Evolutionary conservation across 2,329 filamentous ascomycete genomes (phyloP), one percentile per base, ranked within the genome.

Genomic region (Diaporthe aspalathi): DNA sequence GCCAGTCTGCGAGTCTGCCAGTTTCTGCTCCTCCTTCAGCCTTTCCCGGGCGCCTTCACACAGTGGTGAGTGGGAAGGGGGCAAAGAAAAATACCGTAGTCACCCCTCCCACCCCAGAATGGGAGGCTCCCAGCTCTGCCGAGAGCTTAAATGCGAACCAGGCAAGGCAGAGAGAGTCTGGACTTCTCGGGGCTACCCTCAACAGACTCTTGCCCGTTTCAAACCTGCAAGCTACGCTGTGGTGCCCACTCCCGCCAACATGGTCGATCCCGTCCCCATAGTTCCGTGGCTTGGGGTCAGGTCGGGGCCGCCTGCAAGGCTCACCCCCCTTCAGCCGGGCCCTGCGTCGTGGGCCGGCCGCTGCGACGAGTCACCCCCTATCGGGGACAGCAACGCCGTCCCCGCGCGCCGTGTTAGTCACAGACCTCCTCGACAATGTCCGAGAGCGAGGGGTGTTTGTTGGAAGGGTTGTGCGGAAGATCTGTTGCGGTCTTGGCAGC

Each of bases 261-360:
- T 65, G 60, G 60, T 65, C 60, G 60, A 65, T 65, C 60, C 60
- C 60, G 60, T 65, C 60, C 60, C 60, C 29, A 63, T 49, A 47
- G 29, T 50, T 65, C 60, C 60, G 29, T 50, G 24, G 45, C 60
- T 49, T 63, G 60, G n/a, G 60, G 43, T 63, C 60, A 63, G 60
- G 60, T 49, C 60, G 60, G 60, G 60, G 29, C 60, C 7, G 43
- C 60, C 60, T 65, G 45, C 60, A 65, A 22, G 60, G 60, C 60
- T 65, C 45, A 65, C n/a, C 60, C 60, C 60, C 45, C n/a, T n/a
- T 45, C 45, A 22, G 24, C 60, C 60, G 43, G 60, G 43, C 60
- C 60, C 40, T 63, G 57, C 56, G 47, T 38, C 12, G 53, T 38
- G 32, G 32, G 56, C 5, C 35, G 56, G 43, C 40, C 60, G 35